Evolutionary conservation across 202 grass and related monocot species (phyloP).

Genomic region (Cymbopogon flexuosus): DNA sequence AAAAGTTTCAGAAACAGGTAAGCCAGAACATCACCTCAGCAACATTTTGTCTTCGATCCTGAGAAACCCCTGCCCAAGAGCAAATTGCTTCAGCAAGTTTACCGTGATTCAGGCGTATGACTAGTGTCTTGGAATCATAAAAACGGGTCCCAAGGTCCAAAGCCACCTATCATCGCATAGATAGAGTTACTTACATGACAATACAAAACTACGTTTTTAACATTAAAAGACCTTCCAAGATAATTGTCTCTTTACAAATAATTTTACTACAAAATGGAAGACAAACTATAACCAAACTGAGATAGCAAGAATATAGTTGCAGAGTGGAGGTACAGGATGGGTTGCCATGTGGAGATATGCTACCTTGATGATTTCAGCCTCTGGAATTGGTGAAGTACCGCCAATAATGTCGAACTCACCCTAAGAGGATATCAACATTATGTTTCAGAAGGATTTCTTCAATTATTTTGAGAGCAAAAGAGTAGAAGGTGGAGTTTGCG

Average conservation of each 20-base stretch:
- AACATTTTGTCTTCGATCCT: conserved; percentile 66
- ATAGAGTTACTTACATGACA: conserved; percentile 27
- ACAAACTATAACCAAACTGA: conserved; percentile 4
- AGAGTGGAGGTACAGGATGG: not conserved
- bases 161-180: conserved; percentile 50
- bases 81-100: conserved; percentile 83
- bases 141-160: conserved; percentile 69
- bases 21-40: conserved; percentile 60
- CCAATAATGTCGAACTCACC: conserved; percentile 98
- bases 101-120: conserved; percentile 78
- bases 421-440: conserved; percentile 42
- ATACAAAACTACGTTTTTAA: conserved; percentile 15
- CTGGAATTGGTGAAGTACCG: conserved; percentile 68
- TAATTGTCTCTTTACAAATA: conserved; percentile 5
- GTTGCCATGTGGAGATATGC: conserved; percentile 3
- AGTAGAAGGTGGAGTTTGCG: conserved; percentile 5
- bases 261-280: conserved; percentile 12
- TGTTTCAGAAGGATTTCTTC: conserved; percentile 23
- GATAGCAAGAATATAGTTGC: not conserved
- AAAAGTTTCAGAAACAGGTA: conserved; percentile 11
- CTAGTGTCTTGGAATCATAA: conserved; percentile 62
- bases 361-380: conserved; percentile 89
- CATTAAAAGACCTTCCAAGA: conserved; percentile 4
- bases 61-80: conserved; percentile 72
- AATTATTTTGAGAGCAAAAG: conserved; percentile 21